Evolutionary conservation across 163 green algal genomes (phyloP).

Genomic region (Botryococcus braunii): DNA sequence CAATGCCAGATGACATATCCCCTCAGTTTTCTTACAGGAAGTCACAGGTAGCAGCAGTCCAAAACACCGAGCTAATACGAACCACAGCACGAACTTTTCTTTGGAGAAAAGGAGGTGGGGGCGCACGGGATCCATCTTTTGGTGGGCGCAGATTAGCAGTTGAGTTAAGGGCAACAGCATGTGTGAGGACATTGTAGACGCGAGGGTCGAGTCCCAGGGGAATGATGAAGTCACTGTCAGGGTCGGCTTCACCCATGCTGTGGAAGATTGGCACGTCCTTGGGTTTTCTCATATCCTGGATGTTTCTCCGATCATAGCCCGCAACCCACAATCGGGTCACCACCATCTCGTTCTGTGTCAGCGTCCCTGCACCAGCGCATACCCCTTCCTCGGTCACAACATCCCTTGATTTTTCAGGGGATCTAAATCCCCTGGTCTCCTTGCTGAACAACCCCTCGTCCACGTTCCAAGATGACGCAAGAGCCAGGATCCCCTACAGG

Average conservation of each 20-base stretch:
- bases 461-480: too few relatives aligned
- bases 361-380: constrained; percentile 46
- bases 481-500: too few relatives aligned
- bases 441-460: too few relatives aligned
- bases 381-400: too few relatives aligned
- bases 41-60: too few relatives aligned
- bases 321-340: constrained; percentile 54
- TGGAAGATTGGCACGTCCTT: neutral
- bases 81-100: too few relatives aligned
- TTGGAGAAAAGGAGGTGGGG: too few relatives aligned
- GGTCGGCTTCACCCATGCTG: neutral
- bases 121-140: neutral
- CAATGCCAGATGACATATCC: too few relatives aligned
- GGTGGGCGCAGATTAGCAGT: constrained; percentile 39
- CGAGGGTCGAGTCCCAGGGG: constrained; percentile 12
- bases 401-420: too few relatives aligned
- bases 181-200: constrained; percentile 34
- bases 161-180: constrained; percentile 55
- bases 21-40: too few relatives aligned
- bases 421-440: too few relatives aligned
- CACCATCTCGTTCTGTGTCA: constrained; percentile 78
- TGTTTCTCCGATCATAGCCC: constrained; percentile 9
- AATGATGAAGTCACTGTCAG: constrained; percentile 2
- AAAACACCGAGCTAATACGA: too few relatives aligned
- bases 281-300: neutral